A percentile compares a stretch with the other conserved stretches of the same genome.
These are phyloP conservation scores for Nyctanthes arbortristis DNA, from an alignment of 257 asterid genomes.

Conservation along the genomic window DNA sequence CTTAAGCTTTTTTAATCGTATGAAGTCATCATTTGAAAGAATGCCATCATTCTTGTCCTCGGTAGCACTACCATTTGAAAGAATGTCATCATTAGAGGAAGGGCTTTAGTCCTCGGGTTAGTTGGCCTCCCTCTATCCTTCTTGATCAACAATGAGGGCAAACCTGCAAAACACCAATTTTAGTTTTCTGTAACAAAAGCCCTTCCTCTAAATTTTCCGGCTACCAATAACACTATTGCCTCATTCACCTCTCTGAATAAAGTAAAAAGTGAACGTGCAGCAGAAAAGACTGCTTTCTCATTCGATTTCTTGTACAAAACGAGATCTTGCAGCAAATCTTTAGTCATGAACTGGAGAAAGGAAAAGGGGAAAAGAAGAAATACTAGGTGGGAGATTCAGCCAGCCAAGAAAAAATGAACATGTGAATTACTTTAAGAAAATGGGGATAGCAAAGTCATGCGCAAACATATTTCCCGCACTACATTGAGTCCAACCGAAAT, in stretches of 20 bases:
- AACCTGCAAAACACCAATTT: conserved; percentile 49
- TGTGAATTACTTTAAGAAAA: conserved; percentile 5
- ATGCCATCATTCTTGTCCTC: conserved; percentile 59
- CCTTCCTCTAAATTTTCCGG: neutral
- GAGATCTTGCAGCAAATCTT: conserved; percentile 96
- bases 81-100: conserved; percentile 29
- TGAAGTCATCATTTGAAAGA: conserved; percentile 94
- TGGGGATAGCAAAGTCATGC: conserved; percentile 87
- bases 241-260: conserved; percentile 76
- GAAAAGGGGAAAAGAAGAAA: conserved; percentile 12
- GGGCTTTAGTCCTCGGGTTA: conserved; percentile 57
- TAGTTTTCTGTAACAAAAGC: conserved; percentile 1
- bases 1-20: conserved; percentile 78
- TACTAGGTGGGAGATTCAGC: conserved; percentile 2
- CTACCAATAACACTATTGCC: neutral
- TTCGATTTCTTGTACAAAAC: conserved; percentile 75
- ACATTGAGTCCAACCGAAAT: conserved; percentile 86
- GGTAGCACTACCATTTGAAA: conserved; percentile 28
- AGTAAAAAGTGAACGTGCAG: conserved; percentile 84
- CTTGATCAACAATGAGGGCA: conserved; percentile 85
- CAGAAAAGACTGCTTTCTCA: conserved; percentile 89
- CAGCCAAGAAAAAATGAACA: conserved; percentile 5
- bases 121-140: conserved; percentile 91
- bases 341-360: conserved; percentile 84
- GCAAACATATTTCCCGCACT: conserved; percentile 89